These are phyloP conservation scores for Musa schizocarpa DNA, from an alignment of 176 grass and related monocot species.

Conservation along the genomic window DNA sequence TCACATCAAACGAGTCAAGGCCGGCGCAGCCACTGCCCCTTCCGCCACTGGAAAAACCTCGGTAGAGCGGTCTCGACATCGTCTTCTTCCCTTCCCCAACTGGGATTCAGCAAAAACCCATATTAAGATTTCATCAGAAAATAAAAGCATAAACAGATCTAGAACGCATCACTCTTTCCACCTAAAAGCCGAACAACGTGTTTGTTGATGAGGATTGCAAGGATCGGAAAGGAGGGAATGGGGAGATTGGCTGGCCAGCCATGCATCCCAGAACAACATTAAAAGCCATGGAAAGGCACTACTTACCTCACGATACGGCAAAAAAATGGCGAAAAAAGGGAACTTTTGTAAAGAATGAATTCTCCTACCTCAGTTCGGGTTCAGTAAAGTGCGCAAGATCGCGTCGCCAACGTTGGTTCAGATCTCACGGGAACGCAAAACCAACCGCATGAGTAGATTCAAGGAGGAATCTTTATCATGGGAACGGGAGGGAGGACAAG, in stretches of 20 bases:
- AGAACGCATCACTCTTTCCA: not conserved
- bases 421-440: not conserved
- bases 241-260: not conserved
- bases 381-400: conserved; percentile 10
- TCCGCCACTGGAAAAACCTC: conserved; percentile 52
- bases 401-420: not conserved
- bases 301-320: conserved; percentile 4
- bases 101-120: conserved; percentile 2
- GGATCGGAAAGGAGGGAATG: not conserved
- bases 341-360: not conserved
- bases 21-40: conserved; percentile 1
- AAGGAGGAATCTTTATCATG: not conserved
- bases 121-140: conserved; percentile 16
- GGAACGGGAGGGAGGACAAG: not conserved
- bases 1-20: conserved; percentile 24
- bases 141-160: not conserved
- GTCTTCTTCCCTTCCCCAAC: not conserved
- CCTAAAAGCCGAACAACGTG: not conserved
- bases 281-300: conserved; percentile 12
- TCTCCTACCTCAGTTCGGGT: not conserved
- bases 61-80: conserved; percentile 82
- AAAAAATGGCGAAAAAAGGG: not conserved
- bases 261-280: not conserved
- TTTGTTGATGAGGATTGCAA: not conserved
- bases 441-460: not conserved